These are phyloP conservation scores for Torulaspora maleeae DNA, from an alignment of 805 yeast species.

Conservation along the genomic window DNA sequence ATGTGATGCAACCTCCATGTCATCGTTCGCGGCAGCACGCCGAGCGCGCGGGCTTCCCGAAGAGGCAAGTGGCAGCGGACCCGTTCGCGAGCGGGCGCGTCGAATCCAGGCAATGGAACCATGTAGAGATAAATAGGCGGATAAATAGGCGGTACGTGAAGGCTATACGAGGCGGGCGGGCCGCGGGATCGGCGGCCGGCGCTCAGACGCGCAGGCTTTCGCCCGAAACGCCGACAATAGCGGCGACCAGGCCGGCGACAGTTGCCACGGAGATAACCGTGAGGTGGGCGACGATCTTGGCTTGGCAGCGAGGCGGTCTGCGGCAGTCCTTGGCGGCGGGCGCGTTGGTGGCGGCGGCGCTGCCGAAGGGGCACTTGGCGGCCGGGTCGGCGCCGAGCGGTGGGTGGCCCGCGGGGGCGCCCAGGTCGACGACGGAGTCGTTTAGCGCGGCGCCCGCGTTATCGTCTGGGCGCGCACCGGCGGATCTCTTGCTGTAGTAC, in stretches of 20 bases:
- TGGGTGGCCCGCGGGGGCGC: slow-evolving; percentile 18
- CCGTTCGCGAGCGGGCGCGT: too few species aligned
- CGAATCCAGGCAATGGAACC: too few species aligned
- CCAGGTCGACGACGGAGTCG: slow-evolving; percentile 31
- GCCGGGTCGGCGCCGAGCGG: slow-evolving; percentile 7
- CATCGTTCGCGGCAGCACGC: neutral
- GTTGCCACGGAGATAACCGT: slow-evolving; percentile 17
- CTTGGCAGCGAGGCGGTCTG: slow-evolving; percentile 11
- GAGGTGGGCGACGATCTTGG: slow-evolving; percentile 18
- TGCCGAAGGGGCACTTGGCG: slow-evolving; percentile 19
- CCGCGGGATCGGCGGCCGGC: too few species aligned
- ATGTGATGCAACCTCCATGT: neutral
- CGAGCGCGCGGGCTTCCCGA: too few species aligned
- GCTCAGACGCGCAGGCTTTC: slow-evolving; percentile 16
- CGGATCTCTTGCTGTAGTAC: slow-evolving; percentile 5
- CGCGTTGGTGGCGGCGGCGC: slow-evolving; percentile 12
- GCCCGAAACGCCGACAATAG: slow-evolving; percentile 35
- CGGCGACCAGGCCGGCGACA: slow-evolving; percentile 25
- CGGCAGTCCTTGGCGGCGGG: slow-evolving; percentile 10
- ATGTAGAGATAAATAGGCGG: too few species aligned
- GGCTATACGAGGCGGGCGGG: too few species aligned
- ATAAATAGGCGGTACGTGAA: too few species aligned
- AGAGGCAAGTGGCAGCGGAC: too few species aligned
- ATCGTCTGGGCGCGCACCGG: neutral
- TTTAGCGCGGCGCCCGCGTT: slow-evolving; percentile 13